phyloP scores from a whole-genome alignment of 371 early-diverging fungal genomes.

The Encephalitozoon intestinalis region DNA sequence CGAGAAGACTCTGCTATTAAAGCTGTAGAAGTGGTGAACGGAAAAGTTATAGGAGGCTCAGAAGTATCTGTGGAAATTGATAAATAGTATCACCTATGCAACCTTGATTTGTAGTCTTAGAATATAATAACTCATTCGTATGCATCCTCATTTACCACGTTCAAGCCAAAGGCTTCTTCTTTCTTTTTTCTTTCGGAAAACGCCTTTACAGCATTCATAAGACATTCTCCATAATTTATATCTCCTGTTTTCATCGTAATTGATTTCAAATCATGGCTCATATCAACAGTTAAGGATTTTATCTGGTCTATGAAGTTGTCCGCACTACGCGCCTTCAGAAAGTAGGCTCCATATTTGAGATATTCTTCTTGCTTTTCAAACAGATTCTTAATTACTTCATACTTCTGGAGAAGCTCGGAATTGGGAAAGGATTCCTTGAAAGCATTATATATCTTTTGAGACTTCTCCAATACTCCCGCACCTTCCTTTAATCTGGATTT shows the following conservation, averaged over 20 bases:
- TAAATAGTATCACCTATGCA: neutral
- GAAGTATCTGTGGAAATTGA: neutral
- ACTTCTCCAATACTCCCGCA: neutral
- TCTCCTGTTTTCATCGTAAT: neutral
- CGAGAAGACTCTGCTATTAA: neutral
- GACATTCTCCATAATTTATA: neutral
- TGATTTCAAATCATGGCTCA: neutral
- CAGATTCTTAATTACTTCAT: neutral
- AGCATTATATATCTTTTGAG: neutral
- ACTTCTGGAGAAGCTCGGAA: neutral
- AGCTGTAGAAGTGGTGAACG: neutral
- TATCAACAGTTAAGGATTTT: neutral
- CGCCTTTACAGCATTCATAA: neutral
- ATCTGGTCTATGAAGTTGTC: neutral
- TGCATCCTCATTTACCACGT: neutral
- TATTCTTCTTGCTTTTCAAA: constrained; percentile 7
- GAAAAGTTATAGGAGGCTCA: neutral
- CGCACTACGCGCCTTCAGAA: neutral
- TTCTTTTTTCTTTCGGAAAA: constrained; percentile 1
- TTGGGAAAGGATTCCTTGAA: neutral
- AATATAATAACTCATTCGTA: neutral
- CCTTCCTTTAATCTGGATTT: neutral
- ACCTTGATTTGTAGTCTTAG: neutral
- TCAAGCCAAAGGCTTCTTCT: neutral
- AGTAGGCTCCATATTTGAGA: neutral